These are phyloP conservation scores for Pachysandra terminalis DNA, from an alignment of 164 flowering plant species.

Conservation along the genomic window DNA sequence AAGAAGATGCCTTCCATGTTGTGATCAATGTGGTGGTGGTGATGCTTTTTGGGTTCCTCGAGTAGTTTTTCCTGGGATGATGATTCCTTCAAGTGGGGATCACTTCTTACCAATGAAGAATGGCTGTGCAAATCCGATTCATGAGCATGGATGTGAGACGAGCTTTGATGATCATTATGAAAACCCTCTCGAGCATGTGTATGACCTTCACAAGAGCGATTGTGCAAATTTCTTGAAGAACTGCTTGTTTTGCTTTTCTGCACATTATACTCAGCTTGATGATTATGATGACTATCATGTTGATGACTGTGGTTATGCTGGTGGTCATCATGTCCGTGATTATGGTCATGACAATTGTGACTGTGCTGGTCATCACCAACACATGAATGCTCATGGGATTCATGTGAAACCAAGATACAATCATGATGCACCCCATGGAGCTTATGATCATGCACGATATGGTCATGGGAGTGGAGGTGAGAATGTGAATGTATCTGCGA, in stretches of 20 bases:
- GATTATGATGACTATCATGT: slow-evolving; percentile 21
- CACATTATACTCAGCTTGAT: slow-evolving; percentile 11
- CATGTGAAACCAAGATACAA: slow-evolving; percentile 19
- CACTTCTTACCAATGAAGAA: slow-evolving; percentile 5
- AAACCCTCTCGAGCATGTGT: slow-evolving; percentile 11
- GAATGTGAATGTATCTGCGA: slow-evolving; percentile 42
- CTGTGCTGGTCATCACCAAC: slow-evolving; percentile 15
- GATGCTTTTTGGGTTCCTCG: slow-evolving; percentile 30
- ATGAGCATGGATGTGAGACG: slow-evolving; percentile 8
- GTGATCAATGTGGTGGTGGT: slow-evolving; percentile 82
- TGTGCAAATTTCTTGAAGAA: slow-evolving; percentile 16
- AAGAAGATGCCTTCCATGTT: slow-evolving; percentile 99
- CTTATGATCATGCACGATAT: slow-evolving; percentile 29
- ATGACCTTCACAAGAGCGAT: slow-evolving; percentile 18
- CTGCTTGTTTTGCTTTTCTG: not conserved
- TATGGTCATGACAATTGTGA: slow-evolving; percentile 19
- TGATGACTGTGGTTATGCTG: slow-evolving; percentile 22
- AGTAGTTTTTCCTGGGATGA: slow-evolving; percentile 14
- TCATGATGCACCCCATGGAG: slow-evolving; percentile 26
- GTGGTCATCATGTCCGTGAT: slow-evolving; percentile 17
- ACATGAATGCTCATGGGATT: slow-evolving; percentile 21
- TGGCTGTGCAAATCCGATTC: slow-evolving; percentile 13
- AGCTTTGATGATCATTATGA: slow-evolving; percentile 8
- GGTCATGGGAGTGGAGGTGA: slow-evolving; percentile 33
- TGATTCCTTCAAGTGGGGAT: slow-evolving; percentile 12